Conservation (phyloP, 805 yeast species). For the Candida loeiensis region DNA sequence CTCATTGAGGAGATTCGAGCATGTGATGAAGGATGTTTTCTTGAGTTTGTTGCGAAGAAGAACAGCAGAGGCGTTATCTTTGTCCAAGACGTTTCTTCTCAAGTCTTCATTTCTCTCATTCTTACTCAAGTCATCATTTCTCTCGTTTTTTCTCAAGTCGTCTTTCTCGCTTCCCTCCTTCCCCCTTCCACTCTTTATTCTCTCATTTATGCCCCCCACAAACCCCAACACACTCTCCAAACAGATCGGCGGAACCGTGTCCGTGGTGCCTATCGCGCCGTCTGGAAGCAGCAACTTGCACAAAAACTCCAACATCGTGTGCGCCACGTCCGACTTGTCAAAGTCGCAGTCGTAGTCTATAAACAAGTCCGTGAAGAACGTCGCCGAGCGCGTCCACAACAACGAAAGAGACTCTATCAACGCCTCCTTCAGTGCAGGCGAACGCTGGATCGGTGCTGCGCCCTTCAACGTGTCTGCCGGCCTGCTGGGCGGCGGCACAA, state of each 20-base stretch:
- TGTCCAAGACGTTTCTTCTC: no score
- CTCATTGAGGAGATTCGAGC: conserved; percentile 72
- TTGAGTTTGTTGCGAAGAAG: conserved; percentile 44
- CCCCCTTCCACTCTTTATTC: conserved; percentile 34
- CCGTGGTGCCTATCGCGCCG: conserved; percentile 73
- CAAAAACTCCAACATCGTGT: conserved; percentile 62
- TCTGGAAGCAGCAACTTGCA: conserved; percentile 83
- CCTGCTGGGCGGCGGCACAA: conserved; percentile 35
- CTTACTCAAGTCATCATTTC: no score
- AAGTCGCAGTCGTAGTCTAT: conserved; percentile 88
- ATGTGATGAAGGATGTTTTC: conserved; percentile 74
- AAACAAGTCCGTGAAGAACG: conserved; percentile 71
- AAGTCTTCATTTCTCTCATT: conserved; percentile 8
- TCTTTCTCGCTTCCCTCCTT: no score
- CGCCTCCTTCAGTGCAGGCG: conserved; percentile 61
- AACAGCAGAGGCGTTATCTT: conserved; percentile 16
- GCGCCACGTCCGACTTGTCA: conserved; percentile 75
- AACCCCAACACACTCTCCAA: conserved; percentile 80
- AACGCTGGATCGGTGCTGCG: conserved; percentile 15
- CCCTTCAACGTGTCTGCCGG: conserved; percentile 21
- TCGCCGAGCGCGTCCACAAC: conserved; percentile 76
- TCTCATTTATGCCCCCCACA: conserved; percentile 56
- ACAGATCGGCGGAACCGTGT: conserved; percentile 89
- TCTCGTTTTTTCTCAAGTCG: no score
- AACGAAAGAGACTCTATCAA: conserved; percentile 81